Evolutionary conservation across 352 stramenopile species (phyloP), one percentile per base, ranked within the genome.

Genomic region (Globisporangium rhizosaccharum): DNA sequence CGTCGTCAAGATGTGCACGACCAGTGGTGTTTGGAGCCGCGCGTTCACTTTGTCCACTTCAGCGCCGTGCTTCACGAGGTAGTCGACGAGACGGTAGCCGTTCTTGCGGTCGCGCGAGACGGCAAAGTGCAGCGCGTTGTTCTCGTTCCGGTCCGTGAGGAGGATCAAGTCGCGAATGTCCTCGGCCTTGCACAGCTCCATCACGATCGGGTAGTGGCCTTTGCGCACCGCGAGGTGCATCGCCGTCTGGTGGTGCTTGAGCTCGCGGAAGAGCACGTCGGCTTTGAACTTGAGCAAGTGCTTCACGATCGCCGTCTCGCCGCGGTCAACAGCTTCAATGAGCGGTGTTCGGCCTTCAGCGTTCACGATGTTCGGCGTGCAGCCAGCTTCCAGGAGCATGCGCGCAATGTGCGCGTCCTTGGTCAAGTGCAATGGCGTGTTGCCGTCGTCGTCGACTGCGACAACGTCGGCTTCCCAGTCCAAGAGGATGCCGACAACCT

Each of bases 41-140:
- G 81, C 64, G 62, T 94, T 94, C n/a, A 92, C 76, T 63, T 90
- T 91, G 60, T 94, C 78, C 14, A 94, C 79, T 51, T 91, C 79
- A 15, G 73, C 81, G 26, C 85, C 85, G 58, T 91, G 80, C 62
- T 92, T 90, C 48, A 92, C 83, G 53, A 94, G 68, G 62, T 88
- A 92, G 63, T 94, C 81, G 17, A 94, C 79, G 6, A 94, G 70
- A 3, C 82, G 81, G 48, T 74, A 77, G 15, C 82, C 82, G 61
- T 92, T 94, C 70, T 92, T 92, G 44, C 85, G 85, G 63, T 92
- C 82, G 8, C 80, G 76, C 51, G 85, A 85, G 1, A 92, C 81
- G 5, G 85, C 82, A 63, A 94, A 92, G 66, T 92, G 85, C 2
- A 94, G 74, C 26, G 75, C 82, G 47, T 88, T 94, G 75, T 94